phyloP scores from a whole-genome alignment of 1,139 yeast species.

The Pichia sp. region DNA sequence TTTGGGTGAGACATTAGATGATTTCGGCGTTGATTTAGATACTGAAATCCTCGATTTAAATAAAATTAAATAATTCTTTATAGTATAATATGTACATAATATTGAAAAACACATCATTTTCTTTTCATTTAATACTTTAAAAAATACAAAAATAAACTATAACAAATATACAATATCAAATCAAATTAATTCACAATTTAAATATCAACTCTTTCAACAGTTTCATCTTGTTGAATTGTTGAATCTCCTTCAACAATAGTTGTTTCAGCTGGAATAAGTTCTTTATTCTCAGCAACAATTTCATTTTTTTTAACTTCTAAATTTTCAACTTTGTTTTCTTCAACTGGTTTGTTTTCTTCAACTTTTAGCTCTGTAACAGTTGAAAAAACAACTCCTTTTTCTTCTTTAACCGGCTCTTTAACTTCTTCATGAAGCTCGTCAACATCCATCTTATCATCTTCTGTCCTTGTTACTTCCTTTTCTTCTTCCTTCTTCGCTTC shows the following conservation, averaged over 20 bases:
- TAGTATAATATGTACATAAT: neutral
- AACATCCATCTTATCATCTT: neutral
- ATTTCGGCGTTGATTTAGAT: conserved; percentile 82
- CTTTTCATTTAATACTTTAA: too few species aligned
- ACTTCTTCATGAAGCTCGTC: neutral
- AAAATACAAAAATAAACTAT: conserved; percentile 6
- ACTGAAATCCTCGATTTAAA: conserved; percentile 38
- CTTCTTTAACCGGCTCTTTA: neutral
- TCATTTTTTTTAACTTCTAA: neutral
- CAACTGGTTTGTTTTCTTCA: conserved; percentile 1
- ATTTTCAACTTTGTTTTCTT: neutral
- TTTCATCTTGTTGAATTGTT: conserved; percentile 28
- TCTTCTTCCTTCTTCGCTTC: conserved; percentile 1
- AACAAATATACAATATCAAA: neutral
- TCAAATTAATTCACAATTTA: conserved; percentile 1
- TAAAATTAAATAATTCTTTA: conserved; percentile 6
- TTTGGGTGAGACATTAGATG: conserved; percentile 74
- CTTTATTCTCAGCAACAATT: neutral
- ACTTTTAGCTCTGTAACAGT: neutral
- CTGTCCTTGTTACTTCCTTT: neutral
- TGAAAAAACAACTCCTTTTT: too few species aligned
- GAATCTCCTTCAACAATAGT: conserved; percentile 32
- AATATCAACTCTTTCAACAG: conserved; percentile 17
- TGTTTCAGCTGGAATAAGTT: conserved; percentile 6
- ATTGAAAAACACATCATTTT: too few species aligned